Base-by-base conservation (phyloP, 768 basidiomycete species). In the Boletus reticulatus region DNA sequence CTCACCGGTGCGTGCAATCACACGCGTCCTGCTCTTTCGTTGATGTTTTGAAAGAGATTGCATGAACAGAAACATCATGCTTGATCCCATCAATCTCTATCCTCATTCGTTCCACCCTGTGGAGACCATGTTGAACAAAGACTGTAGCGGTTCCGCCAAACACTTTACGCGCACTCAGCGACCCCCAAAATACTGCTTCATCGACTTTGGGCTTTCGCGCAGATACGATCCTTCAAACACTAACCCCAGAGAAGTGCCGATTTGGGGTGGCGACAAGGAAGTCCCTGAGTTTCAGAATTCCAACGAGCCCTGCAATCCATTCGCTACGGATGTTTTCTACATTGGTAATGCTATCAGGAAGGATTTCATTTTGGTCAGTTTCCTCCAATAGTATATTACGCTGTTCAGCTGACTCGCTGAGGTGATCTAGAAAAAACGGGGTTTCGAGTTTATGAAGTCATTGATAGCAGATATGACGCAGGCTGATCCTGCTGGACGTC, bases 281-380 rank as follows among this genome's bases (percentile, higher is more conserved):
- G 31, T 46, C 4, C 45, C 45, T 9, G 31, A 79, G 45, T 73
- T 72, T 42, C 62, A 70, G 24, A 62, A 62, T 13, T 61, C 52
- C 7, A 32, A 54, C 0, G 36, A 55, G 1, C 70, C 64, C 0
- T 62, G 68, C 11, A 59, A 81, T 55, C 75, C 78, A 0, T 81
- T 80, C 43, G 63, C 72, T 0, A 73, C 72, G 0, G 80, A 81
- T 34, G 64, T 81, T 77, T 55, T 34, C 34, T 74, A 73, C 31
- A 56, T 80, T 0, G 78, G 77, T 0, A 79, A 79, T 43, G 20
- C 72, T 9, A 67, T 78, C 12, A 61, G 56, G 13, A 53, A 19
- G 44, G 61, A 73, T n/a, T 74, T 78, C 48, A n/a, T 72, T 0
- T 43, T 65, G 53, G 76, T 78, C 48, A n/a, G 34, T 13, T 12